phyloP scores from a whole-genome alignment of 371 early-diverging fungal species.

The Syncephalastrum sp. region DNA sequence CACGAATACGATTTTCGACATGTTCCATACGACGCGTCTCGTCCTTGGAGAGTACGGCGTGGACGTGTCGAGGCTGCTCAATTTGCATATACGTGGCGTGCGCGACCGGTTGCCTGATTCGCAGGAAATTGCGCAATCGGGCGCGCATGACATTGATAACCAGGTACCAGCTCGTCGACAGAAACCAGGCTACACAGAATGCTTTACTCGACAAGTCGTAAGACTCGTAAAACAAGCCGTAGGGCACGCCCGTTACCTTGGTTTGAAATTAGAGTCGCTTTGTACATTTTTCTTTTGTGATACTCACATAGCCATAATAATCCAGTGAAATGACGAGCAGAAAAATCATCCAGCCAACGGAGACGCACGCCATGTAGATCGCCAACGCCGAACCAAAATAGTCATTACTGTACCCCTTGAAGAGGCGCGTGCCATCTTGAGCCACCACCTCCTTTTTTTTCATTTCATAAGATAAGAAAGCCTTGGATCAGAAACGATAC shows the following conservation, averaged over 20 bases:
- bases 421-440: constrained; percentile 7
- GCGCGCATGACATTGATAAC: constrained; percentile 35
- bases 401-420: constrained; percentile 6
- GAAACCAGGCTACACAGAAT: constrained; percentile 68
- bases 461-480: not conserved
- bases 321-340: constrained; percentile 58
- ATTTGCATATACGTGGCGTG: constrained; percentile 54
- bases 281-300: not conserved
- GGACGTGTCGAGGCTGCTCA: constrained; percentile 50
- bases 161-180: constrained; percentile 60
- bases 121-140: constrained; percentile 59
- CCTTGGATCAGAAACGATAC: too few species aligned
- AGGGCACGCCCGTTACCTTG: constrained; percentile 16
- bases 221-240: constrained; percentile 26
- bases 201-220: constrained; percentile 56
- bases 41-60: constrained; percentile 46
- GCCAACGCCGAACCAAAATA: constrained; percentile 4
- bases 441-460: not conserved
- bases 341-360: constrained; percentile 50
- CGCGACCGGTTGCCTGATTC: constrained; percentile 37
- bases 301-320: constrained; percentile 52
- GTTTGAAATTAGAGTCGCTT: not conserved
- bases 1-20: constrained; percentile 5
- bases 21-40: constrained; percentile 8
- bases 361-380: constrained; percentile 3